Base-by-base conservation (phyloP, 257 asterid genomes). In the Scutellaria barbata region DNA sequence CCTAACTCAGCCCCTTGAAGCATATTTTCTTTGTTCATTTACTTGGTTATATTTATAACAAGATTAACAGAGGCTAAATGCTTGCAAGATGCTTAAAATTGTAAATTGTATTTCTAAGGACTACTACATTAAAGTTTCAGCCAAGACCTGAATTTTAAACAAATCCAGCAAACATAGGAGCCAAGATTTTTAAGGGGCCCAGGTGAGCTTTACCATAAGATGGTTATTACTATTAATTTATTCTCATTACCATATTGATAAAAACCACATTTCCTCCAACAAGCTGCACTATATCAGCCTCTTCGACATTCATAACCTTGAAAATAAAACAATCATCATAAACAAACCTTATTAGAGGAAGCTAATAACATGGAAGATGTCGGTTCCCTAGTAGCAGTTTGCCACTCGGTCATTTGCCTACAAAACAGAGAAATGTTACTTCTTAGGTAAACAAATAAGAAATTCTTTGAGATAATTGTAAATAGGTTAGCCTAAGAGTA, bases 341-440 rank as follows among this genome's bases (percentile, higher is more conserved):
- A 46, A 62, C 84, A 51, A 72, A 87, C 96, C 94, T 84, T 80
- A 68, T 86, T 76, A 45, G 93, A 67, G 33, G 92, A 74, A 78
- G 82, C 79, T 48, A 43, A 69, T 65, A 80, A 4, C 70, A 30
- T 9, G 50, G 85, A 73, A 48, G 89, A 64, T 64, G 73, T 58
- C 45, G 53, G 81, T 66, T 70, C 80, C 14, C 20, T 40, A 25
- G 73, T 25, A 50, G 71, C 56, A 37, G 58, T 8, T 57, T 43
- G 79, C 16, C 82, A 50, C 70, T 72, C 74, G 40, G 46, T 61
- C 50, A 48, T 47, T 67, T 73, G 79, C 80, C 85, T 86, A 61
- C 55, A 72, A 17, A 61, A 78, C 13, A 16, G 33, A 63, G 18
- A 39, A 40, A 35, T 1, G 66, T 1, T 43, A 51, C 33, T 13